Conservation (phyloP, 116 monocot species). For the Cymodocea nodosa region DNA sequence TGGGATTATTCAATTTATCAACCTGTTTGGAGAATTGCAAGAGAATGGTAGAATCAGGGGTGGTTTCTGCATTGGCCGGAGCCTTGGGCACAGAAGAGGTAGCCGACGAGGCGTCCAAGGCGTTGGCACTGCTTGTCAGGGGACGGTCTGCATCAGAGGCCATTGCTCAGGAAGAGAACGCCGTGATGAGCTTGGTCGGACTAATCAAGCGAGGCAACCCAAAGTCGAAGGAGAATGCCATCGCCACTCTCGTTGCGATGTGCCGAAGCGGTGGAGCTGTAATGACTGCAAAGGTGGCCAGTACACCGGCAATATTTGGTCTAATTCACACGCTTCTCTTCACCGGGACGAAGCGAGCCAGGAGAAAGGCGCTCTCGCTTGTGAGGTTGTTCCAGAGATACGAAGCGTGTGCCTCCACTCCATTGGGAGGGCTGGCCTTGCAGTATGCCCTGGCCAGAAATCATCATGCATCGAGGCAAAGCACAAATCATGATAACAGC, state of each 20-base stretch:
- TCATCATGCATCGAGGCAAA: constrained; percentile 11
- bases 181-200: constrained; percentile 24
- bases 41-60: constrained; percentile 43
- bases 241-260: constrained; percentile 54
- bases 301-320: constrained; percentile 33
- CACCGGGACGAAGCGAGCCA: constrained; percentile 66
- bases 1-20: constrained; percentile 70
- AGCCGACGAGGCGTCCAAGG: constrained; percentile 68
- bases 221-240: constrained; percentile 68
- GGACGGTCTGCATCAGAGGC: constrained; percentile 21
- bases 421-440: constrained; percentile 10
- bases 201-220: constrained; percentile 58
- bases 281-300: constrained; percentile 37
- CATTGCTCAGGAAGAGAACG: constrained; percentile 21
- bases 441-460: constrained; percentile 20
- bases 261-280: constrained; percentile 37
- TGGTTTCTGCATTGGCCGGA: constrained; percentile 27
- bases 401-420: background rate
- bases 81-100: constrained; percentile 37
- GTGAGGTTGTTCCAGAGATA: constrained; percentile 45
- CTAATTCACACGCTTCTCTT: constrained; percentile 34
- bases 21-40: constrained; percentile 38
- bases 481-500: constrained; percentile 11
- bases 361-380: constrained; percentile 58
- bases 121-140: constrained; percentile 48